Conservation (phyloP, 2,329 filamentous ascomycete genomes). For the Trichoderma breve region DNA sequence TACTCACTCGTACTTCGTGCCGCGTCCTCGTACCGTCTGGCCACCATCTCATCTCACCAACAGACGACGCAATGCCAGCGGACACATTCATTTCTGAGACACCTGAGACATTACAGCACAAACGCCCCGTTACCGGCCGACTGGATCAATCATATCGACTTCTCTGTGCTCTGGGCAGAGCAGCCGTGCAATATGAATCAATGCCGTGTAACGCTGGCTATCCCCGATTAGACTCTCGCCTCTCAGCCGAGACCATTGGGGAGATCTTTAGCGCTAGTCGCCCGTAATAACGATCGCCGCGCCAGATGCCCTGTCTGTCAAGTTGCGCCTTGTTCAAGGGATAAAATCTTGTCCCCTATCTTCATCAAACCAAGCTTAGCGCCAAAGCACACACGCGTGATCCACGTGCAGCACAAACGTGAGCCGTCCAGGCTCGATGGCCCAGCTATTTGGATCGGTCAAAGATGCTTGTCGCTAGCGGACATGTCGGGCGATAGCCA, state of each 20-base stretch:
- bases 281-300: slow-evolving; percentile 21
- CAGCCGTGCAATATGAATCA: not conserved
- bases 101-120: slow-evolving; percentile 7
- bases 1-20: not conserved
- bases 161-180: not conserved
- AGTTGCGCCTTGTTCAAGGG: slow-evolving; percentile 7
- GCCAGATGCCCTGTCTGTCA: slow-evolving; percentile 15
- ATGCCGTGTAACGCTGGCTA: slow-evolving; percentile 15
- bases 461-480: slow-evolving; percentile 8
- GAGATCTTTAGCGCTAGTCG: slow-evolving; percentile 18
- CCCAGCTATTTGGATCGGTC: slow-evolving; percentile 20
- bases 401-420: slow-evolving; percentile 20
- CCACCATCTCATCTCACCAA: not conserved
- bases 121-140: slow-evolving; percentile 4
- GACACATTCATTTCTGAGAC: not conserved
- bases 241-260: slow-evolving; percentile 15
- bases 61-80: not conserved
- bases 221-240: slow-evolving; percentile 20
- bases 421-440: slow-evolving; percentile 13
- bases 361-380: slow-evolving; percentile 19
- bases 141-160: slow-evolving; percentile 9
- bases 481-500: slow-evolving; percentile 14
- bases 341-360: slow-evolving; percentile 15
- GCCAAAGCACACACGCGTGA: slow-evolving; percentile 16
- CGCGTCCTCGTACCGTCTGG: not conserved